Evolutionary conservation across 495 filamentous ascomycete species (phyloP).

Genomic region (Saxophila tyrrhenica): DNA sequence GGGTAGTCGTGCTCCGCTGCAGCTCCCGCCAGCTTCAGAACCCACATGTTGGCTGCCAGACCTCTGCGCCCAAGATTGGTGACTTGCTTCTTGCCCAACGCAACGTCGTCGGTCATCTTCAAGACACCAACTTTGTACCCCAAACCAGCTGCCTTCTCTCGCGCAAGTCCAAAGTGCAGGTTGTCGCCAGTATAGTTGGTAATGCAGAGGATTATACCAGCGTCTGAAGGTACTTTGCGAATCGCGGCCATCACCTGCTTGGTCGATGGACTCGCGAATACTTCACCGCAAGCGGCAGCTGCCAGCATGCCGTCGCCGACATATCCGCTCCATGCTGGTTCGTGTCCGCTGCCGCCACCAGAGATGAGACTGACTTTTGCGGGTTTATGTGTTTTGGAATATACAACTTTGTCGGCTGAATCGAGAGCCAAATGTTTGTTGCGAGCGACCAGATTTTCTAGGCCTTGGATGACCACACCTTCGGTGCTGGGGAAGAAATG

Average conservation of each 20-base stretch:
- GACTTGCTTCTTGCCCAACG: constrained; percentile 44
- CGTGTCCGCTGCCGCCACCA: constrained; percentile 51
- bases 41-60: constrained; percentile 42
- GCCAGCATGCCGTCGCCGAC: constrained; percentile 50
- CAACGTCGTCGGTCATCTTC: constrained; percentile 50
- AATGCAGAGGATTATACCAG: constrained; percentile 49
- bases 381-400: constrained; percentile 38
- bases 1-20: constrained; percentile 27
- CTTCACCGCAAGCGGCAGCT: constrained; percentile 48
- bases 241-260: constrained; percentile 52
- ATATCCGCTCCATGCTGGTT: constrained; percentile 54
- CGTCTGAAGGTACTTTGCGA: constrained; percentile 42
- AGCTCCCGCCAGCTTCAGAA: constrained; percentile 28
- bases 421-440: constrained; percentile 48
- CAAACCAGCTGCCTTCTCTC: constrained; percentile 47
- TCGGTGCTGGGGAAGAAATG: constrained; percentile 29
- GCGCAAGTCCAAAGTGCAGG: constrained; percentile 51
- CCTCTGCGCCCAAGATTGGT: constrained; percentile 47
- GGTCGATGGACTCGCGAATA: constrained; percentile 51
- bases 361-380: constrained; percentile 47
- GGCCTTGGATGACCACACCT: constrained; percentile 41
- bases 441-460: constrained; percentile 44
- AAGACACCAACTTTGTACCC: constrained; percentile 45
- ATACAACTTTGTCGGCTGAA: constrained; percentile 46
- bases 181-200: constrained; percentile 59